Percentiles rank a stretch among this genome's conserved stretches.
Conservation (phyloP, 1,284 basidiomycete species). For the Heterobasidion parviporum region DNA sequence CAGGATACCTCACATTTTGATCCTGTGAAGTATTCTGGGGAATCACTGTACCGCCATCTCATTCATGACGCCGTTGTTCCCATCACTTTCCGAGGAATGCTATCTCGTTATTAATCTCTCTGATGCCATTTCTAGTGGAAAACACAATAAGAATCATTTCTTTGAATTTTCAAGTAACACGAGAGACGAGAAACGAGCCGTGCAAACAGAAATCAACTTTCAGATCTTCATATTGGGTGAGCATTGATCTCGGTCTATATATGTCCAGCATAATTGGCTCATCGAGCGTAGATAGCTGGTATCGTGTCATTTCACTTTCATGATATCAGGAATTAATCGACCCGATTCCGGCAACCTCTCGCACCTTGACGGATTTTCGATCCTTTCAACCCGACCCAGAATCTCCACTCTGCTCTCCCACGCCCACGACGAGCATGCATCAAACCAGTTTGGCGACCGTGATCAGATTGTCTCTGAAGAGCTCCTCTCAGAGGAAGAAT, state of each 20-base stretch:
- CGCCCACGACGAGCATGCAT: neutral
- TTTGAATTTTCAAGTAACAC: too few relatives aligned
- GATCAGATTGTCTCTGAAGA: slow-evolving; percentile 1
- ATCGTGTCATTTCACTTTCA: neutral
- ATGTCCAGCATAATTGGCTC: too few relatives aligned
- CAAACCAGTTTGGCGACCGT: neutral
- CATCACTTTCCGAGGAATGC: too few relatives aligned
- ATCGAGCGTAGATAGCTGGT: neutral
- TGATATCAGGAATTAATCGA: neutral
- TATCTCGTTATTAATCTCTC: too few relatives aligned
- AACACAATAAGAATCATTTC: too few relatives aligned
- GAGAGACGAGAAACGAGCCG: too few relatives aligned
- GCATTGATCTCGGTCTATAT: neutral
- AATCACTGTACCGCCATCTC: too few relatives aligned
- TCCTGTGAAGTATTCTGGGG: too few relatives aligned
- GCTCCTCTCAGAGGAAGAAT: neutral
- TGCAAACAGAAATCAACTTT: too few relatives aligned
- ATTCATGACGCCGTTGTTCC: too few relatives aligned
- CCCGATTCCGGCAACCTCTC: neutral
- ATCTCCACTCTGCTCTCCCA: neutral
- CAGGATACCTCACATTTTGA: too few relatives aligned
- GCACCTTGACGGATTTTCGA: neutral
- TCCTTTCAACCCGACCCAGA: neutral
- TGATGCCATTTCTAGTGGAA: too few relatives aligned
- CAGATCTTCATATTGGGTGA: neutral